phyloP scores from a whole-genome alignment of 768 basidiomycete genomes.

The Chiua virens region DNA sequence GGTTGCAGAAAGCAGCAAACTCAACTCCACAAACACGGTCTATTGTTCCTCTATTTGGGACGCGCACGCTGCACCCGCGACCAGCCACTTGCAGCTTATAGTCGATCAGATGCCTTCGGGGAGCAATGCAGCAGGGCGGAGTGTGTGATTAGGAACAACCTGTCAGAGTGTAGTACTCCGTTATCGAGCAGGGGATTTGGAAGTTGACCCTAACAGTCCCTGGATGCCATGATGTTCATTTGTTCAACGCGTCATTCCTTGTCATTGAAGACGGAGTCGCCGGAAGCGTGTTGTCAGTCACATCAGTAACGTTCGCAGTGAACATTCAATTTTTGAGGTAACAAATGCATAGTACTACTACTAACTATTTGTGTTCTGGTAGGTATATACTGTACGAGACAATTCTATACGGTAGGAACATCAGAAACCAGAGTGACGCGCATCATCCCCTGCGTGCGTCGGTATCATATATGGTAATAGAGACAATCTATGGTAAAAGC shows the following conservation, averaged over 20 bases:
- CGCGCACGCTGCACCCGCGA: not conserved
- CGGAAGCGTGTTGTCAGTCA: too few relatives aligned
- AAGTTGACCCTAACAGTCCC: not conserved
- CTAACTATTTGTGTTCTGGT: not conserved
- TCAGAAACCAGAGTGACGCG: slow-evolving; percentile 1
- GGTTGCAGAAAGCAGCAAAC: not conserved
- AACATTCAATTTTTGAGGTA: too few relatives aligned
- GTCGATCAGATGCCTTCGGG: too few relatives aligned
- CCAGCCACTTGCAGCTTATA: not conserved
- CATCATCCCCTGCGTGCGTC: not conserved
- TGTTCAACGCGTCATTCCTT: too few relatives aligned
- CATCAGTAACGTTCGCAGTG: too few relatives aligned
- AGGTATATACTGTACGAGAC: slow-evolving; percentile 12
- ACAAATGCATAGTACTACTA: not conserved
- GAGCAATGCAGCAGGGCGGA: not conserved
- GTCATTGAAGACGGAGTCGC: too few relatives aligned
- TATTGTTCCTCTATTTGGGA: not conserved
- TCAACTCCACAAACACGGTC: not conserved
- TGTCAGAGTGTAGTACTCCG: too few relatives aligned
- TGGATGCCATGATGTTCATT: too few relatives aligned
- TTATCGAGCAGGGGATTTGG: too few relatives aligned
- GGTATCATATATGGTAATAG: slow-evolving; percentile 15
- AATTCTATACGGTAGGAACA: not conserved
- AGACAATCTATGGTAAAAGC: slow-evolving; percentile 12
- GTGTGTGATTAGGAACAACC: not conserved